Evolutionary conservation across 2,329 filamentous ascomycete species (phyloP), one percentile per base, ranked within the genome.

Genomic region (Cladorrhinum sp.): DNA sequence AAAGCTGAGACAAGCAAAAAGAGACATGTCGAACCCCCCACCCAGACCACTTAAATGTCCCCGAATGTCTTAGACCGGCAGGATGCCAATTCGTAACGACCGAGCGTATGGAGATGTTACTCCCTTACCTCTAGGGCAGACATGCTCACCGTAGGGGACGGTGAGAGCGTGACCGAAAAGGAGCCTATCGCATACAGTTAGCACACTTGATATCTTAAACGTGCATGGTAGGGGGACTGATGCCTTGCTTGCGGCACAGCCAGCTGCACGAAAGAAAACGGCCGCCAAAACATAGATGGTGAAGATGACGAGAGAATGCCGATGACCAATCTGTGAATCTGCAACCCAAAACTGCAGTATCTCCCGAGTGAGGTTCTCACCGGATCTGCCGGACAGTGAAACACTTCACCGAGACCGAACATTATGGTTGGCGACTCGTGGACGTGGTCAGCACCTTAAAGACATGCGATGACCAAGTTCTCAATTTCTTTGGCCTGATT

Each of bases 1-100:
- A 57, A 23, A 24, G 30, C 26, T 57, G 50, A 61, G 54, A 61
- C 59, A 61, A n/a, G n/a, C 30, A 10, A 28, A 39, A 55, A 48
- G 12, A 23, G 21, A 20, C 42, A 24, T 20, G 12, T 23, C 21
- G 26, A 30, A 30, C 26, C 4, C 10, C 26, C 26, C n/a, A 30
- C 18, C 9, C 18, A 30, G 28, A 54, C 52, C 52, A 39, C 52
- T 46, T 30, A 28, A 55, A 46, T 42, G 36, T 36, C 26, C 36
- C 53, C 53, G 53, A 28, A 12, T 42, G 53, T 55, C 53, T 55
- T 7, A 55, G 53, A 55, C 36, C 53, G 42, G 20, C 53, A 46
- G 53, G 33, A 36, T n/a, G 52, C 52, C 52, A 55, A 55, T 28
- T 53, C 16, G 18, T 55, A 9, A 36, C 7, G 33, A 36, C 33